Base-by-base conservation (phyloP, 306 rosid species). In the Prinsepia uniflora region DNA sequence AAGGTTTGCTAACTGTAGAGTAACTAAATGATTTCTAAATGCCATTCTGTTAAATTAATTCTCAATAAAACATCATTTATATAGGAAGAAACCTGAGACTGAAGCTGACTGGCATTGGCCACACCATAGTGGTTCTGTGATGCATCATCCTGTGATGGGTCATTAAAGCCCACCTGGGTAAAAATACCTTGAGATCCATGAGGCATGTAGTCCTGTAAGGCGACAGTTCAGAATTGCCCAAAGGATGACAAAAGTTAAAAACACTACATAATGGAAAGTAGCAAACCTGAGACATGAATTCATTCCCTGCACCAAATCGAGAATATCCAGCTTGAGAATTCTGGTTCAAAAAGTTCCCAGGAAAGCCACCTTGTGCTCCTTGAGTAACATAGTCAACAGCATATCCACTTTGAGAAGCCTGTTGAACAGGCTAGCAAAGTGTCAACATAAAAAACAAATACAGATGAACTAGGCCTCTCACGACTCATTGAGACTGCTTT, bases 321-420 rank as follows among this genome's bases (percentile, higher is more conserved):
- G 96, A 87, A 84, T 89, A 95, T 39, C 95, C 96, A 48, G 99
- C 89, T 86, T 91, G 99, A 73, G 99, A 83, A 75, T 86, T 87
- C 85, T 95, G 99, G 85, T 95, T 95, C 77, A 87, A 45, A 71
- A 86, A 91, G 86, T 78, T 95, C 80, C 99, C 97, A 12, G 96
- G 96, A 77, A 91, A 95, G 63, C 93, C 99, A 66, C 91, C 92
- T 75, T 91, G 99, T 68, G 88, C 92, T 73, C 96, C 99, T 89
- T 91, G 99, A 42, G 96, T 83, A 15, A 86, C 89, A 82, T 87
- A 95, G 72, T 95, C 99, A 77, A 91, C 89, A 84, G 87, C 89
- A 78, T 89, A 95, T 64, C 94, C 99, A 88, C 92, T 88, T 80
- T 89, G 99, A 63, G 99, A 95, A 77, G 99, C 96, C 97, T 95